Percentiles rank a stretch among this genome's conserved stretches.
phyloP scores from a whole-genome alignment of 441 rosid species.

The Pelargonium myrrhifolium region DNA sequence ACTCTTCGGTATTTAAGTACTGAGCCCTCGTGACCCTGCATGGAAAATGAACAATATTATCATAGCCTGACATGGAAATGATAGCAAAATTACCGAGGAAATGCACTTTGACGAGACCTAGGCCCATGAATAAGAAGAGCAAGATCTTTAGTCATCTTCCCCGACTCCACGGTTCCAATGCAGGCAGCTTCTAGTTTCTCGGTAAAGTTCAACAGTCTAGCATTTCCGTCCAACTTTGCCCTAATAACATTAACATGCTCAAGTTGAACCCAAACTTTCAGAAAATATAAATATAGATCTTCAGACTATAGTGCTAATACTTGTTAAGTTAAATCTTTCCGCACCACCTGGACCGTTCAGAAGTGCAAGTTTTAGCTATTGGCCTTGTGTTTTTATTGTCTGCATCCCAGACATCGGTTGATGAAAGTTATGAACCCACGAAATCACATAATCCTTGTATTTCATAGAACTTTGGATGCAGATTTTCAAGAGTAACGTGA shows the following conservation, averaged over 20 bases:
- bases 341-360: no score
- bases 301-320: neutral
- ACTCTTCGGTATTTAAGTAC: constrained; percentile 79
- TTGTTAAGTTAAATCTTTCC: neutral
- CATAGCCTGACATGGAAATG: neutral
- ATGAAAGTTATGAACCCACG: no score
- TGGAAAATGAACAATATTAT: neutral
- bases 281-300: neutral
- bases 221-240: constrained; percentile 76
- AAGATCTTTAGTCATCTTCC: constrained; percentile 95
- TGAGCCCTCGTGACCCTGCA: constrained; percentile 51
- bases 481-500: no score
- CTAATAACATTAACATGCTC: constrained; percentile 27
- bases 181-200: constrained; percentile 83
- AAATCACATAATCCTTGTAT: no score
- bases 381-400: no score
- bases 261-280: constrained; percentile 5
- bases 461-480: no score
- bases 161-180: constrained; percentile 63
- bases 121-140: constrained; percentile 76
- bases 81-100: neutral
- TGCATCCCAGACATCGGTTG: no score
- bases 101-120: constrained; percentile 29
- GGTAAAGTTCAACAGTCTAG: constrained; percentile 53
- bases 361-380: no score